Base-by-base conservation (phyloP, 495 filamentous ascomycete species). In the Daldinia grandis region DNA sequence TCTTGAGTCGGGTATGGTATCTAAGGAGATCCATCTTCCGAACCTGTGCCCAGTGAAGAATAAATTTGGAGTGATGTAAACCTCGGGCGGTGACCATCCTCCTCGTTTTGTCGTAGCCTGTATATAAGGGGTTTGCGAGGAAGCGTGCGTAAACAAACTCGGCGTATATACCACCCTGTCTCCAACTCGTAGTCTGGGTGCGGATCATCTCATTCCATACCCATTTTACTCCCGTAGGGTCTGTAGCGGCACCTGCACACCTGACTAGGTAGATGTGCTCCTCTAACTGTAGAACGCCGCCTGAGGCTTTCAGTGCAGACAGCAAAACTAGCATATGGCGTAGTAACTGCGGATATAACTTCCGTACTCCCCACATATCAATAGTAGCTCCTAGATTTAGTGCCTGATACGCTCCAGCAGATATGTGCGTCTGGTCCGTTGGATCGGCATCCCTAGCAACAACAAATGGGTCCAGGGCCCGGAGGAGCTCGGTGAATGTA, bases 111-210 rank as follows among this genome's bases (percentile, higher is more conserved):
- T 78, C 72, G 27, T 75, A 75, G 37, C 76, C 71, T 9, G 66
- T 71, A 61, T 81, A 81, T 5, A 78, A 21, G 6, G 79, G 76
- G n/a, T 78, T 75, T 2, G 74, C 70, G 55, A 81, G 74, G 62
- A 80, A 82, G 2, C 79, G 78, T 1, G 79, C 74, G 55, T 71
- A 70, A 40, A 80, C 44, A 30, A 70, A 81, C 15, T 82, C 80
- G 66, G 33, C 28, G 25, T 75, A 76, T 1, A 60, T 5, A 6
- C 73, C 63, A 8, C 33, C 56, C 6, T 76, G 64, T 25, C 67
- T 67, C 68, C 67, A 76, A 5, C 35, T 7, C 1, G 53, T 27
- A 24, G 62, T 59, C 8, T 64, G 30, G 0, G 57, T 58, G 6
- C 42, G 42, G 10, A 24, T 35, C 60, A 79, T 55, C 33, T 76